Evolutionary conservation across 495 filamentous ascomycete genomes (phyloP).

Genomic region (Podospora pseudoanserina): DNA sequence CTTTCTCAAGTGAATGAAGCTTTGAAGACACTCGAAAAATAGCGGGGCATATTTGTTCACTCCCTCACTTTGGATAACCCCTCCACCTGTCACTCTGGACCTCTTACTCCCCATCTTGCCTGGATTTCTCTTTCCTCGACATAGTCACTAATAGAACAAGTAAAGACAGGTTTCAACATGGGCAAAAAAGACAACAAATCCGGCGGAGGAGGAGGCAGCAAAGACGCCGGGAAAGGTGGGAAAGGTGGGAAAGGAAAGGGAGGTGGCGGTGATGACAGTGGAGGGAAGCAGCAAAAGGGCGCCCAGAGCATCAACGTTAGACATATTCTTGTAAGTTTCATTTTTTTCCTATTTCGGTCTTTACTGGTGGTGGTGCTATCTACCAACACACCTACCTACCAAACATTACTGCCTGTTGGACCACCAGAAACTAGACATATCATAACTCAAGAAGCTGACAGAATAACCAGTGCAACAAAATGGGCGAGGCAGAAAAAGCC

Average conservation of each 20-base stretch:
- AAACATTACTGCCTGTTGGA: no score
- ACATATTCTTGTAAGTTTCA: constrained; percentile 71
- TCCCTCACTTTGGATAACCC: not conserved
- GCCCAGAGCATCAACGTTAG: constrained; percentile 79
- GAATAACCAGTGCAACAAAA: constrained; percentile 70
- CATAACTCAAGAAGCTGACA: not conserved
- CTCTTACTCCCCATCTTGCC: no score
- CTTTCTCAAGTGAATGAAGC: no score
- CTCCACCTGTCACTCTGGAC: not conserved
- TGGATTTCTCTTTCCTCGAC: no score
- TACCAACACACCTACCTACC: no score
- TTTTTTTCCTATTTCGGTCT: constrained; percentile 20
- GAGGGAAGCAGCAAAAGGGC: constrained; percentile 49
- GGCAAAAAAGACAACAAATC: constrained; percentile 25
- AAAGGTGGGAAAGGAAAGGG: constrained; percentile 41
- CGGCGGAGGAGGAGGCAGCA: constrained; percentile 51
- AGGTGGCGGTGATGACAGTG: not conserved
- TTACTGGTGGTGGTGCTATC: not conserved
- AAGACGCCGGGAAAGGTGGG: constrained; percentile 49
- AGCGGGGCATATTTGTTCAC: no score
- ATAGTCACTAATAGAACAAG: not conserved
- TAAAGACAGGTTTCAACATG: constrained; percentile 4
- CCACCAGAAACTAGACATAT: no score
- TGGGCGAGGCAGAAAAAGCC: constrained; percentile 83
- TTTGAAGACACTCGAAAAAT: no score